These are phyloP conservation scores for Eucalyptus pauciflora DNA, from an alignment of 345 rosid genomes.

Conservation along the genomic window DNA sequence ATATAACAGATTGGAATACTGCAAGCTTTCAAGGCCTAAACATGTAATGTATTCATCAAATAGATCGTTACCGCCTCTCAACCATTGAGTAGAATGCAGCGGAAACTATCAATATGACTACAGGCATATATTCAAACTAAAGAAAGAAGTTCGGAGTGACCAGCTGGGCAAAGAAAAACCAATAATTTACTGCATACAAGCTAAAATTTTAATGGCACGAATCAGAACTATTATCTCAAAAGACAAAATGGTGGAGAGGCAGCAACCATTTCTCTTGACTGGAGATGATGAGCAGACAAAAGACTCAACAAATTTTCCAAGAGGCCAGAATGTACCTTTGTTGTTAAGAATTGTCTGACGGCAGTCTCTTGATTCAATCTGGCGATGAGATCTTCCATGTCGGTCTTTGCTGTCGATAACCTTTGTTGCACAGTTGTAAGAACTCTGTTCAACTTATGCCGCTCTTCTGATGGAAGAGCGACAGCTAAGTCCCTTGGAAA, in stretches of 20 bases:
- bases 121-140: background rate
- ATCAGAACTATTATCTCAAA: background rate
- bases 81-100: background rate
- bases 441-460: slow-evolving; percentile 63
- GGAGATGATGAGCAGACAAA: background rate
- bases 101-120: background rate
- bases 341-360: slow-evolving; percentile 63
- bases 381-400: slow-evolving; percentile 81
- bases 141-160: background rate
- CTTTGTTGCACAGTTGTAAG: slow-evolving; percentile 57
- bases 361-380: slow-evolving; percentile 86
- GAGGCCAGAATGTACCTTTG: slow-evolving; percentile 37
- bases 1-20: background rate
- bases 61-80: background rate
- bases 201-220: background rate
- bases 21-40: background rate
- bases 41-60: background rate
- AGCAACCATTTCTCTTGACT: background rate
- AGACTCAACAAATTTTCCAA: background rate
- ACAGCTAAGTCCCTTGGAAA: slow-evolving; percentile 25
- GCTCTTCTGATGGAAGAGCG: slow-evolving; percentile 57
- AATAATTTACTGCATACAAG: background rate
- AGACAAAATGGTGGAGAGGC: background rate
- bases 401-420: slow-evolving; percentile 64
- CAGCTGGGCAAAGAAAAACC: background rate